Conservation (phyloP, 2,329 filamentous ascomycete genomes). For the Paramyrothecium roridum region DNA sequence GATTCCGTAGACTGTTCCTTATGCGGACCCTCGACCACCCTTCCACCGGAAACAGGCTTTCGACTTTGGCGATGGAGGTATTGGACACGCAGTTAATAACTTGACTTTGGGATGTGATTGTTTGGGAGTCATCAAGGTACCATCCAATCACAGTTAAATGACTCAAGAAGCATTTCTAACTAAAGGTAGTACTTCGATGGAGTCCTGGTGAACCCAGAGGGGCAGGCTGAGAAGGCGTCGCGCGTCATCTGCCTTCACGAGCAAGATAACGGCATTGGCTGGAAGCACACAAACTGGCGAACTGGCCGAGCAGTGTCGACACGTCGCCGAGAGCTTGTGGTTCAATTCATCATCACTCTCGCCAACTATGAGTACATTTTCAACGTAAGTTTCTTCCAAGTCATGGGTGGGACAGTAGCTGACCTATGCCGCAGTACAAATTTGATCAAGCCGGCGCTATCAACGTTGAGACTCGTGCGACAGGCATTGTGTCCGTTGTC, state of each 20-base stretch:
- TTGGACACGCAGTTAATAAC: conserved; percentile 66
- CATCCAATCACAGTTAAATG: neutral
- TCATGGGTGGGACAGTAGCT: neutral
- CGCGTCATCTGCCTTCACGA: conserved; percentile 64
- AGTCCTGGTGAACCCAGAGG: conserved; percentile 49
- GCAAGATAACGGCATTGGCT: conserved; percentile 53
- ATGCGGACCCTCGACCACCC: conserved; percentile 62
- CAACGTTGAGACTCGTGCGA: conserved; percentile 51
- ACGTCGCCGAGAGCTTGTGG: conserved; percentile 55
- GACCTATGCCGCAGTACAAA: conserved; percentile 18
- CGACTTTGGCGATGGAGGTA: conserved; percentile 68
- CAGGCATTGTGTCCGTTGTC: conserved; percentile 41
- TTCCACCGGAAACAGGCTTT: conserved; percentile 71
- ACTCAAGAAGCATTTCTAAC: neutral
- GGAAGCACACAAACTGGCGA: conserved; percentile 63
- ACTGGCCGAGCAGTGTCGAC: conserved; percentile 56
- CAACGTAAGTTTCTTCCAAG: conserved; percentile 12
- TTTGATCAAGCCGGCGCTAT: conserved; percentile 63
- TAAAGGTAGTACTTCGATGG: conserved; percentile 52
- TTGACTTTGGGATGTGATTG: conserved; percentile 68
- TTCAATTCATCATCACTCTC: conserved; percentile 64
- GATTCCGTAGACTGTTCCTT: conserved; percentile 44
- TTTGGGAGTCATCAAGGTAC: conserved; percentile 55
- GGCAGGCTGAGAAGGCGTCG: conserved; percentile 46
- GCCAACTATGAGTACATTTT: conserved; percentile 61